These are phyloP conservation scores for Cairneyella variabilis DNA, from an alignment of 495 filamentous ascomycete species.

Conservation along the genomic window DNA sequence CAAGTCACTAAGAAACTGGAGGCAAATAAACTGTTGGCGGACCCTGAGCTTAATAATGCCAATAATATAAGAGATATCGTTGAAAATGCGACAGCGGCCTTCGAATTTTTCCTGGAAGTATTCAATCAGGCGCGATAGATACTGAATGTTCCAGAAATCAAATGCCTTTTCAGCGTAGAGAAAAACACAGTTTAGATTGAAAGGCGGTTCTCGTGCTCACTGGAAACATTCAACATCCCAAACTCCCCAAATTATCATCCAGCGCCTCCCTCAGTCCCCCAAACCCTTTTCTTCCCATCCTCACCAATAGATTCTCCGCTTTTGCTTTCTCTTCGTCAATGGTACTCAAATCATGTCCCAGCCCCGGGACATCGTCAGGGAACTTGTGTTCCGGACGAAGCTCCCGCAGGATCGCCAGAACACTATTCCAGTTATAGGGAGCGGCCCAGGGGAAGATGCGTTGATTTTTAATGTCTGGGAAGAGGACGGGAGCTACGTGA, in stretches of 20 bases:
- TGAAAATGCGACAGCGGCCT: too few relatives aligned
- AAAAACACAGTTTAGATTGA: neutral
- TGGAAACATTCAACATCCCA: too few relatives aligned
- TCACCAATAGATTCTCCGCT: neutral
- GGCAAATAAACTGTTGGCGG: too few relatives aligned
- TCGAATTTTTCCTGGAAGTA: too few relatives aligned
- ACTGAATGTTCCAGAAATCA: neutral
- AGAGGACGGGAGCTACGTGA: conserved; percentile 38
- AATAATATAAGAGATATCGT: too few relatives aligned
- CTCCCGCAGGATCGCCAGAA: conserved; percentile 14
- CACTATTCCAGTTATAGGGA: conserved; percentile 35
- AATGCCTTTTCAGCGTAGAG: too few relatives aligned
- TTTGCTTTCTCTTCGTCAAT: neutral
- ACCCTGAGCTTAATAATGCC: too few relatives aligned
- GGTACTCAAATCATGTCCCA: neutral
- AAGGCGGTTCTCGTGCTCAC: too few relatives aligned
- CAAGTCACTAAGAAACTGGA: too few relatives aligned
- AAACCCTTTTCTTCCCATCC: neutral
- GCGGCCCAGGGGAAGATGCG: conserved; percentile 42
- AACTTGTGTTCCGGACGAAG: neutral
- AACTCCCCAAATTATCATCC: neutral
- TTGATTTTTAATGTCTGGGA: conserved; percentile 33
- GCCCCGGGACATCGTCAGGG: neutral
- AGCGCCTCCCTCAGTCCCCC: neutral
- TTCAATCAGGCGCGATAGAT: too few relatives aligned